Evolutionary conservation across 2,329 filamentous ascomycete species (phyloP).

Genomic region (Fusarium sambucinum): DNA sequence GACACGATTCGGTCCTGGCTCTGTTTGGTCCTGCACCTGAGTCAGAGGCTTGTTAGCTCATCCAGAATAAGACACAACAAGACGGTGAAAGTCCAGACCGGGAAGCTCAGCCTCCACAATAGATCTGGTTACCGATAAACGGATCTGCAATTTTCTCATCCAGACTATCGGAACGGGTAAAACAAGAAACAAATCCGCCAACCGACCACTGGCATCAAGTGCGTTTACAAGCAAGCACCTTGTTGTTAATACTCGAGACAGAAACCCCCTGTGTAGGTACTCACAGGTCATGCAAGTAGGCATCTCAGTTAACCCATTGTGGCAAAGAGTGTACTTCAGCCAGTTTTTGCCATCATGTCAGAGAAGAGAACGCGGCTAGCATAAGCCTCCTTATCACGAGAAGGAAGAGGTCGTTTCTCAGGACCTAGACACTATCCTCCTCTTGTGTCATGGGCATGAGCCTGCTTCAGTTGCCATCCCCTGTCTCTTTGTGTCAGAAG

Average conservation of each 20-base stretch:
- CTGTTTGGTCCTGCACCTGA: background rate
- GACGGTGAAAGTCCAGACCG: background rate
- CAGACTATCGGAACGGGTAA: slow-evolving; percentile 1
- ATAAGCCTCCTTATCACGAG: background rate
- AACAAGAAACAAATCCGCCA: background rate
- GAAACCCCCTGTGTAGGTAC: background rate
- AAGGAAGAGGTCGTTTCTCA: slow-evolving; percentile 4
- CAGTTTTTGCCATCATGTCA: slow-evolving; percentile 6
- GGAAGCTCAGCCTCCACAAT: slow-evolving; percentile 6
- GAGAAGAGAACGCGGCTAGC: background rate
- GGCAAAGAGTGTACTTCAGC: slow-evolving; percentile 5
- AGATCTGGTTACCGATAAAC: slow-evolving; percentile 1
- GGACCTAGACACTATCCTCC: too few relatives aligned
- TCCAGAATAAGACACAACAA: background rate
- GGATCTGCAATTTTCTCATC: slow-evolving; percentile 2
- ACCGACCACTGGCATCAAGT: background rate
- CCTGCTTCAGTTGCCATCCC: background rate
- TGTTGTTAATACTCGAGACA: background rate
- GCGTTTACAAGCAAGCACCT: background rate
- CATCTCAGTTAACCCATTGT: background rate
- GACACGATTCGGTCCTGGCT: background rate
- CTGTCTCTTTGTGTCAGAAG: background rate
- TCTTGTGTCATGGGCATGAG: background rate
- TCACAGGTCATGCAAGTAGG: background rate
- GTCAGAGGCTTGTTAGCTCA: background rate